Conservation (phyloP, 441 rosid species). For the Sinapis alba region DNA sequence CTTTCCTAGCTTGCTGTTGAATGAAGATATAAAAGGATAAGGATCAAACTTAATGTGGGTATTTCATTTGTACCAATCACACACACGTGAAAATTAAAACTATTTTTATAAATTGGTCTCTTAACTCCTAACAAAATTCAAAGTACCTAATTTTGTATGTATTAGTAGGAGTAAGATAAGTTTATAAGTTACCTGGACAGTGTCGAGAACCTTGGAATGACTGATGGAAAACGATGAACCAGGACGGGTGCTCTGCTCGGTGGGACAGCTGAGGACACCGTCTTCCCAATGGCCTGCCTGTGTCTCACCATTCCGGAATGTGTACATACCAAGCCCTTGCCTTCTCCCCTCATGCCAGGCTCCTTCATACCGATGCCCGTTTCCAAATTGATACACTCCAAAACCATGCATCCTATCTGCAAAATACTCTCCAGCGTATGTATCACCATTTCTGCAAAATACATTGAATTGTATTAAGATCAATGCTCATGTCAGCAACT, state of each 20-base stretch:
- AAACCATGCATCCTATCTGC: constrained; percentile 78
- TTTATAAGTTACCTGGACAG: constrained; percentile 51
- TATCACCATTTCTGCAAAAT: constrained; percentile 64
- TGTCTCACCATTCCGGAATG: constrained; percentile 65
- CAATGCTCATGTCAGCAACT: constrained; percentile 8
- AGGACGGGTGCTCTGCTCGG: constrained; percentile 43
- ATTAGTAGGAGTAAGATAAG: constrained; percentile 5
- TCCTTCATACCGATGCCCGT: constrained; percentile 71
- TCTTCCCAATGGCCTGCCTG: constrained; percentile 75
- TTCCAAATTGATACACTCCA: constrained; percentile 68
- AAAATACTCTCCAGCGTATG: constrained; percentile 72
- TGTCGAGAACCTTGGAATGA: constrained; percentile 55
- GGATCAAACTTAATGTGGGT: constrained; percentile 10
- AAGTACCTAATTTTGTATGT: neutral
- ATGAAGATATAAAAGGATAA: neutral
- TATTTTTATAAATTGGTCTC: neutral
- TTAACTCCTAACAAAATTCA: neutral
- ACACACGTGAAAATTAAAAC: neutral
- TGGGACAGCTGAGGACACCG: constrained; percentile 56
- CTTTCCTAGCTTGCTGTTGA: constrained; percentile 71
- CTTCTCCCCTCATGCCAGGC: constrained; percentile 84
- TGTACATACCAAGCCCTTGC: constrained; percentile 77
- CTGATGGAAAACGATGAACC: constrained; percentile 45
- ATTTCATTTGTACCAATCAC: constrained; percentile 5
- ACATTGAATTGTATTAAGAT: neutral